Base-by-base conservation (phyloP, 352 stramenopile species). In the Pythium vanterpoolii region DNA sequence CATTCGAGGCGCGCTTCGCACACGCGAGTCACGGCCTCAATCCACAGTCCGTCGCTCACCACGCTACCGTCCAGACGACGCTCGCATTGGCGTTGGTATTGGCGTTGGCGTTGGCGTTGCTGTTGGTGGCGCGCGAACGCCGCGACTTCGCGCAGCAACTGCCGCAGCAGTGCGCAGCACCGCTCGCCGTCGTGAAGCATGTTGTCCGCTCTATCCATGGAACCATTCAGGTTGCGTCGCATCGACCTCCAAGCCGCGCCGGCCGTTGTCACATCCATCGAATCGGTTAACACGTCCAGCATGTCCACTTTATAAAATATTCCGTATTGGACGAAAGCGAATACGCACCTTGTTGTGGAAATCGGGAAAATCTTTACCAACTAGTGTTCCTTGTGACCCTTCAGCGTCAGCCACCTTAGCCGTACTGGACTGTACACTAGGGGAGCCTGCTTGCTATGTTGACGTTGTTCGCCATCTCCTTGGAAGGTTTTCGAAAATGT, bases 91-190 rank as follows among this genome's bases (percentile, higher is more conserved):
- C 31, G 31, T 14, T 38, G 10, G n/a, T n/a, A n/a, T n/a, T n/a
- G n/a, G n/a, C n/a, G n/a, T 55, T 10, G 24, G 14, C 13, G 42
- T 27, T 42, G 36, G 14, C 38, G 43, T n/a, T 43, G 60, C 55
- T 83, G 62, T 42, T 87, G 83, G 24, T 74, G 69, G n/a, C 69
- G 65, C 5, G 85, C 56, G 42, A 89, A 87, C 62, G 74, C 71
- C 5, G 54, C 66, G 51, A 89, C 78, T 53, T 87, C 73, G 26
- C 59, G 56, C 49, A 89, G 56, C 21, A 89, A 64, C 43, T 52
- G 59, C 57, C 76, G 27, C 53, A 83, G 52, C 62, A 89, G 71
- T 21, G 74, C 63, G 0, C 68, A 64, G 10, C 69, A 70, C 30
- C 70, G 71, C 18, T 62, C 36, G 19, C 45, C 40, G 42, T 67